phyloP scores from a whole-genome alignment of 305 asterid genomes.

The Solanum hybrid region DNA sequence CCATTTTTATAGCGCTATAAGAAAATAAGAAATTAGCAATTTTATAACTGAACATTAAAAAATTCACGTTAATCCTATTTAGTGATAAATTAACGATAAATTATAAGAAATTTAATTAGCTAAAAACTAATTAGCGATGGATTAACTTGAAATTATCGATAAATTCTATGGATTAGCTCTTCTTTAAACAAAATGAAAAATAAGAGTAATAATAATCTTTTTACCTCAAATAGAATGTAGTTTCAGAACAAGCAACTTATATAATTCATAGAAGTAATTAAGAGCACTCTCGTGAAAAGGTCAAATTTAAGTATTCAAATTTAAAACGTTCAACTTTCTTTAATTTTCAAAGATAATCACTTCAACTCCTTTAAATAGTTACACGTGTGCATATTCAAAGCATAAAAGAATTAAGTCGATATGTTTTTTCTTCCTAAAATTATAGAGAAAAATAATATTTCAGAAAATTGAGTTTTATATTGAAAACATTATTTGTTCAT shows the following conservation, averaged over 20 bases:
- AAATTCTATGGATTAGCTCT: no score
- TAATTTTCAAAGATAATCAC: neutral
- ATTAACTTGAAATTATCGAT: neutral
- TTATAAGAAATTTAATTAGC: neutral
- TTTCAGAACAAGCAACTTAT: neutral
- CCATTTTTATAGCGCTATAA: neutral
- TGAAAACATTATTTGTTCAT: neutral
- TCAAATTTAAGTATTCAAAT: neutral
- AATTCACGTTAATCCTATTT: neutral
- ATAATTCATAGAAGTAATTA: neutral
- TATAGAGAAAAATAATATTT: neutral
- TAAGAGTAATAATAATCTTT: neutral
- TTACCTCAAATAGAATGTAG: neutral
- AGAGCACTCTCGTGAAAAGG: neutral
- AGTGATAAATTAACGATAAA: neutral
- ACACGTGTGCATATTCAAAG: neutral
- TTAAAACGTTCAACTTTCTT: neutral
- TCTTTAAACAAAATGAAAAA: no score
- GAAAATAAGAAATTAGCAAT: neutral
- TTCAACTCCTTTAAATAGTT: neutral
- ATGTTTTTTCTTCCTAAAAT: neutral
- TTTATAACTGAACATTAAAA: neutral
- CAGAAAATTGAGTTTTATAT: neutral
- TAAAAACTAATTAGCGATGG: neutral
- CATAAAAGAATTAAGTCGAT: neutral